Percentiles rank a stretch among this genome's conserved stretches.
phyloP scores from a whole-genome alignment of 768 basidiomycete species.

The Flagelloscypha sp. region DNA sequence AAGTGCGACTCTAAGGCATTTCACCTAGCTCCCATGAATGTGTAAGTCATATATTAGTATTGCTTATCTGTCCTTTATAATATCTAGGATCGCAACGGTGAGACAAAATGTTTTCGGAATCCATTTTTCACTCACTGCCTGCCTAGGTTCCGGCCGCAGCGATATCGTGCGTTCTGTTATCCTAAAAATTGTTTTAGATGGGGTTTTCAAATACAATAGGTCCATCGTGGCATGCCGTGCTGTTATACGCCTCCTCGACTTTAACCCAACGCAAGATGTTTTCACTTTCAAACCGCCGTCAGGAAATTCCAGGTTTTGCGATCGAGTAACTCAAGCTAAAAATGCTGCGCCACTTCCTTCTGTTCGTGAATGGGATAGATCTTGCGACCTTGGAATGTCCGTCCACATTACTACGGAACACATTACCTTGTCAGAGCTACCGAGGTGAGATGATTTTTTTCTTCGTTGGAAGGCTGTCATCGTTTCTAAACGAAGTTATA shows the following conservation, averaged over 20 bases:
- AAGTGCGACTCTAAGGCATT: constrained; percentile 6
- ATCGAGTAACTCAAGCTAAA: no score
- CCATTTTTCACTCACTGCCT: constrained; percentile 1
- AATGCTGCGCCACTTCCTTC: no score
- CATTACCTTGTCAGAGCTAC: constrained; percentile 50
- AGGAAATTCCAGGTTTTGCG: no score
- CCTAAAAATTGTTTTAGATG: constrained; percentile 1
- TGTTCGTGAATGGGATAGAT: no score
- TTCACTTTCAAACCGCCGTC: constrained; percentile 12
- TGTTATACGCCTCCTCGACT: constrained; percentile 58
- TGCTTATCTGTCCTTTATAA: constrained; percentile 4
- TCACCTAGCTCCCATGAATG: constrained; percentile 47
- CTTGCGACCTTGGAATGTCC: no score
- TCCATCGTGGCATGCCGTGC: constrained; percentile 61
- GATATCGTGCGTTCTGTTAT: constrained; percentile 39
- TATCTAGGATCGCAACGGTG: constrained; percentile 45
- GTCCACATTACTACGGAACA: constrained; percentile 54
- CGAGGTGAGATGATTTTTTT: no score
- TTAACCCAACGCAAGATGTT: constrained; percentile 30
- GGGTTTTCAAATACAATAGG: constrained; percentile 20
- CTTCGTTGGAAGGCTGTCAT: no score
- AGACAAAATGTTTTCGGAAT: constrained; percentile 9
- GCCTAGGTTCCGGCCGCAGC: constrained; percentile 54
- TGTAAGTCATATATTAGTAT: constrained; percentile 31
- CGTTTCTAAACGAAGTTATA: no score